Base-by-base conservation (phyloP, 805 yeast species). In the Starmerella bombicola region DNA sequence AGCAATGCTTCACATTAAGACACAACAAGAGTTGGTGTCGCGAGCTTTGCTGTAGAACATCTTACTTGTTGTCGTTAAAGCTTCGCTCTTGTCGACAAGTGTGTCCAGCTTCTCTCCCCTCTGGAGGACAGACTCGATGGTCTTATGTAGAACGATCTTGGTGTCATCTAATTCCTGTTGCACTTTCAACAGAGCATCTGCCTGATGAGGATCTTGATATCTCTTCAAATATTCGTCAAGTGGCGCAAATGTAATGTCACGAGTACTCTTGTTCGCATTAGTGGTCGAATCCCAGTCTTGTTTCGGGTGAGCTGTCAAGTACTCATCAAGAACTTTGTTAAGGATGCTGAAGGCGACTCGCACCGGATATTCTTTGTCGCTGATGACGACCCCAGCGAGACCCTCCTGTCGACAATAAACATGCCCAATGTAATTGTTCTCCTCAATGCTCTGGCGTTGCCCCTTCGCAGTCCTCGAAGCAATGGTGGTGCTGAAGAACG, bases 141-240 rank as follows among this genome's bases (percentile, higher is more conserved):
- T 85, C 65, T 88, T 86, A 64, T 91, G 97, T 55, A 91, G 69
- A 30, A 86, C 95, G 53, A 88, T 83, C 68, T 91, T 91, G 28
- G 98, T 91, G 59, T 91, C 98, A 62, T 91, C 98, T 55, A 91
- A 73, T 63, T 91, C 98, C 58, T 85, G 93, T 67, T 91, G 98
- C 18, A 91, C 98, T 61, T 80, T 81, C 93, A 91, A 79, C 48
- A 91, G 76, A 9, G 95, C 80, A 60, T 91, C 99, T 0, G 97
- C 97, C 66, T 91, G 95, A 31, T 80, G 71, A 23, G 99, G 99
- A 60, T 91, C 95, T 65, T 91, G 98, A 64, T 91, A 91, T 56
- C 82, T 82, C 53, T 68, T 65, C 51, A 91, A 65, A 59, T 85
- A 85, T 20, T 63, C 65, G 24, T 76, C 80, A 54, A 88, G 68